Evolutionary conservation across 2,329 filamentous ascomycete genomes (phyloP), one percentile per base, ranked within the genome.

Genomic region (Clonostachys sp.): DNA sequence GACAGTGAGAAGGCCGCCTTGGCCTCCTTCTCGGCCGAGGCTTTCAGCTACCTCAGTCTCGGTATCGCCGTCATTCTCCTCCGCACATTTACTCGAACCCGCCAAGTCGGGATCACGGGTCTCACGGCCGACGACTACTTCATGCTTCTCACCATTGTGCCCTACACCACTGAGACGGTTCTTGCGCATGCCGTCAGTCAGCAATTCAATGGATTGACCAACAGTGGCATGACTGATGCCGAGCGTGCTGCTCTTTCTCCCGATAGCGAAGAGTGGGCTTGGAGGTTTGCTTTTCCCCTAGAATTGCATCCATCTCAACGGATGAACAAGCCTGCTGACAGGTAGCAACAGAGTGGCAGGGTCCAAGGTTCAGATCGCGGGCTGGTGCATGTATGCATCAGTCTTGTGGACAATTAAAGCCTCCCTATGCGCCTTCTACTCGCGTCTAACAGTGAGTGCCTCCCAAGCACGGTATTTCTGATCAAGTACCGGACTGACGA

Each of bases 361-460:
- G 0, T 77, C 75, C 12, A 79, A 79, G 57, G 72, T 73, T 1
- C 76, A 80, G 47, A 57, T 81, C 10, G 58, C 73, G 1, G 77
- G 77, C 8, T 78, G 76, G 73, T 65, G 68, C 6, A 58, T 73
- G 17, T 81, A 81, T 46, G 69, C 70, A 0, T 61, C 71, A 0
- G 56, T 78, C 2, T 53, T 81, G 1, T 81, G 78, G 77, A 51
- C 71, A 6, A 55, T 80, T 50, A 81, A 81, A 56, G 58, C 65
- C 2, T 77, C 75, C 49, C 72, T 78, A 65, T 67, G 71, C 10
- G 63, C 76, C 34, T 80, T 77, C 53, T 80, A 79, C 56, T 64
- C 68, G 12, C 66, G 77, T 45, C 61, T 81, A 14, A 77, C 73
- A 57, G 59, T 76, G 53, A 16, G 62, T 48, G 14, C 16, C 14